These are phyloP conservation scores for Singerocomus inundabilis DNA, from an alignment of 1,284 basidiomycete species.

Conservation along the genomic window DNA sequence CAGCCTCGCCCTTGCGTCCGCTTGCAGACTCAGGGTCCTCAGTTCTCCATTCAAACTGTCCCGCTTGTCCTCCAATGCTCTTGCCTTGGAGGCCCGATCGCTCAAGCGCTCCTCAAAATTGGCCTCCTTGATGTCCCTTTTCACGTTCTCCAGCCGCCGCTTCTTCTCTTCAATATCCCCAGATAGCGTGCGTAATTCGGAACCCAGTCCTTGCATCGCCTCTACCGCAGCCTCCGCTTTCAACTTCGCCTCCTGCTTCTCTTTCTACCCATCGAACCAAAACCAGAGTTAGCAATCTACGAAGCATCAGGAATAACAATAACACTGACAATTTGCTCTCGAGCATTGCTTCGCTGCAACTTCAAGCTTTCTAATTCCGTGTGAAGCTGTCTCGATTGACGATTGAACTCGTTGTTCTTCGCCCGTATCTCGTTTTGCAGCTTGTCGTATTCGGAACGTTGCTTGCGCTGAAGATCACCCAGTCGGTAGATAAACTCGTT, in stretches of 20 bases:
- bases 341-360: slow-evolving; percentile 49
- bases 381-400: slow-evolving; percentile 50
- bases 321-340: slow-evolving; percentile 60
- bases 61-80: slow-evolving; percentile 66
- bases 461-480: slow-evolving; percentile 54
- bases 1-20: slow-evolving; percentile 80
- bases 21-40: slow-evolving; percentile 72
- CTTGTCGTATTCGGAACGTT: slow-evolving; percentile 54
- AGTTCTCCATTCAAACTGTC: slow-evolving; percentile 77
- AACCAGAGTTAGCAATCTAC: slow-evolving; percentile 8
- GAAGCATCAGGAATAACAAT: neutral
- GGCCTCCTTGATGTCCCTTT: slow-evolving; percentile 56
- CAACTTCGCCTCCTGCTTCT: slow-evolving; percentile 52
- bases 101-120: slow-evolving; percentile 72
- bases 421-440: slow-evolving; percentile 58
- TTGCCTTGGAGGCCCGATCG: slow-evolving; percentile 54
- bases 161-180: slow-evolving; percentile 71
- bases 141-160: slow-evolving; percentile 54
- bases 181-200: slow-evolving; percentile 57
- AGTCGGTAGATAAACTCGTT: slow-evolving; percentile 67
- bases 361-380: slow-evolving; percentile 54
- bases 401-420: slow-evolving; percentile 59
- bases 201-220: slow-evolving; percentile 52
- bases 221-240: slow-evolving; percentile 56
- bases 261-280: slow-evolving; percentile 35